These are phyloP conservation scores for Tolypocladium nubicola DNA, from an alignment of 2,329 filamentous ascomycete genomes.

Conservation along the genomic window DNA sequence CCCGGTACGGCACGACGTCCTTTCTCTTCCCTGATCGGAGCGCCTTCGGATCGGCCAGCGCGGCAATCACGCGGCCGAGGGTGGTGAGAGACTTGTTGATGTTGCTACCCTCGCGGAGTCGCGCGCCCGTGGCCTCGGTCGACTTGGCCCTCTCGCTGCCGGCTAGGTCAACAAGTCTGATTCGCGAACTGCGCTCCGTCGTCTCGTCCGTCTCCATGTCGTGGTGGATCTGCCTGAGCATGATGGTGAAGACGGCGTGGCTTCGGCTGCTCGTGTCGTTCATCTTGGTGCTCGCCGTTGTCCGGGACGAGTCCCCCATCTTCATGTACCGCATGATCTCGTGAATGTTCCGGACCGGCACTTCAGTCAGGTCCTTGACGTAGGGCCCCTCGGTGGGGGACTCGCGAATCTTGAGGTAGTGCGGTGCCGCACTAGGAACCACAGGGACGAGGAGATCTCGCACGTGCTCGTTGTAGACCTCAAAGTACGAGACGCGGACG, in stretches of 20 bases:
- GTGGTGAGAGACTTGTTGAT: slow-evolving; percentile 99
- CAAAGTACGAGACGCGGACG: slow-evolving; percentile 95
- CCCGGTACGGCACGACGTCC: slow-evolving; percentile 78
- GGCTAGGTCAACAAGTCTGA: slow-evolving; percentile 88
- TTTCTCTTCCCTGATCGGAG: slow-evolving; percentile 43
- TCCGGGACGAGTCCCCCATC: slow-evolving; percentile 77
- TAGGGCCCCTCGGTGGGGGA: slow-evolving; percentile 92
- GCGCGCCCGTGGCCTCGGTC: slow-evolving; percentile 85
- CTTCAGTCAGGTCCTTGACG: slow-evolving; percentile 90
- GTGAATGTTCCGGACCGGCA: slow-evolving; percentile 74
- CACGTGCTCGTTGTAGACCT: slow-evolving; percentile 99
- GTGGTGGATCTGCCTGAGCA: slow-evolving; percentile 96
- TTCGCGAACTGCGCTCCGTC: slow-evolving; percentile 86
- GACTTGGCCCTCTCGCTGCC: slow-evolving; percentile 92
- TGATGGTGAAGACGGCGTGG: slow-evolving; percentile 95
- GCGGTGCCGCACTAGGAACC: slow-evolving; percentile 57
- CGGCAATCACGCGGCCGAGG: slow-evolving; percentile 88
- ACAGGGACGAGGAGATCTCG: slow-evolving; percentile 81
- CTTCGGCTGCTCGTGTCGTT: slow-evolving; percentile 96
- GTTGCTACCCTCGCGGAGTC: slow-evolving; percentile 88
- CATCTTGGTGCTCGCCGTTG: slow-evolving; percentile 94
- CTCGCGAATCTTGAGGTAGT: slow-evolving; percentile 95
- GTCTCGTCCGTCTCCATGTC: slow-evolving; percentile 96
- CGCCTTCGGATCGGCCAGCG: slow-evolving; percentile 63
- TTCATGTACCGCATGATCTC: slow-evolving; percentile 91